Evolutionary conservation across 1,284 basidiomycete genomes (phyloP), one percentile per base, ranked within the genome.

Genomic region (Pseudozyma flocculosa): DNA sequence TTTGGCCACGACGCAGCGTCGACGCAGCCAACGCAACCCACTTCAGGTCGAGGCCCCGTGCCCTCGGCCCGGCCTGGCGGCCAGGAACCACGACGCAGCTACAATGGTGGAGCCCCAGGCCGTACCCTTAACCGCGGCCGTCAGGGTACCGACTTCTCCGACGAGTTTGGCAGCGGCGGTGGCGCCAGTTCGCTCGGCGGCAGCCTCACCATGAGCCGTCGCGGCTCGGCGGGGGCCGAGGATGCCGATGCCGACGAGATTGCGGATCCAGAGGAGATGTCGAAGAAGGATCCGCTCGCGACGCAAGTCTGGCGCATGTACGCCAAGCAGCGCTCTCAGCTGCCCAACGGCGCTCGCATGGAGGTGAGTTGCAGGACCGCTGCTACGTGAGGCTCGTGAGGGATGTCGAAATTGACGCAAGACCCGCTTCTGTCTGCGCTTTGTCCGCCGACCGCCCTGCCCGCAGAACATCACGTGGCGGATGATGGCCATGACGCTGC

Each of bases 301-400:
- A 88, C 92, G 1, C 92, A 96, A 79, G 89, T 97, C 15, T 97
- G 94, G 94, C 91, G 88, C 80, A 90, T 96, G 84, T 97, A 92
- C 76, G 87, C 91, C 36, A 86, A 89, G 59, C 89, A 89, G 36
- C 92, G 92, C 79, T 88, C 88, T 19, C 85, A 84, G 46, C 80
- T 95, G 41, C 92, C 92, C 36, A 90, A 95, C 77, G 90, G 89
- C 0, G 90, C 92, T 77, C 82, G 92, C 64, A 93, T 97, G 91
- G 94, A 97, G 52, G 52, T 54, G 30, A 49, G 52, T 49, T 11
- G 26, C 17, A 22, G 40, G 11, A 7, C 2, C 18, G n/a, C n/a
- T 11, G 19, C 24, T 1, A 1, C 38, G 10, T 37, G n/a, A 18
- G 37, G 13, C 32, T 36, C 43, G 30, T 26, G 19, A 10, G 34